phyloP scores from a whole-genome alignment of 371 early-diverging fungal species.

The Mucor sp. region DNA sequence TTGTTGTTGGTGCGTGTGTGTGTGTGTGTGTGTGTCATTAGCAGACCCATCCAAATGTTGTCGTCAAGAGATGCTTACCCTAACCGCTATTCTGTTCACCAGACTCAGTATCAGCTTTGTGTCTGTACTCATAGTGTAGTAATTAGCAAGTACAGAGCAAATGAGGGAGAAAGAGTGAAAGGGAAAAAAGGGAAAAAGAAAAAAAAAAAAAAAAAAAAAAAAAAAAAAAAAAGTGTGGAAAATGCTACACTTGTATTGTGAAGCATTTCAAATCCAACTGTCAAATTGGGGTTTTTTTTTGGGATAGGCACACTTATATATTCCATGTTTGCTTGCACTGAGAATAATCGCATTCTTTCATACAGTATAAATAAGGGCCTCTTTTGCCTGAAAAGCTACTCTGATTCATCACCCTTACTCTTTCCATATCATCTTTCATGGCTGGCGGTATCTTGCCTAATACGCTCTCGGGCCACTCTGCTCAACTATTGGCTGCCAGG shows the following conservation, averaged over 20 bases:
- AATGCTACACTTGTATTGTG: background rate
- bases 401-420: background rate
- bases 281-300: slow-evolving; percentile 1
- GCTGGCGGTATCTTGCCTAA: background rate
- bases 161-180: no score
- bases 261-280: slow-evolving; percentile 16
- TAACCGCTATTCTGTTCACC: slow-evolving; percentile 35
- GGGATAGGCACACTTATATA: background rate
- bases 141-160: background rate
- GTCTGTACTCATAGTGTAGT: slow-evolving; percentile 24
- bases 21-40: background rate
- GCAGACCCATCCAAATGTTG: background rate
- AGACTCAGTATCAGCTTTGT: slow-evolving; percentile 40
- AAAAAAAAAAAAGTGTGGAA: background rate
- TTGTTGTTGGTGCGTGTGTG: background rate
- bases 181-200: background rate
- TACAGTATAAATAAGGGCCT: background rate
- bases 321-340: slow-evolving; percentile 4
- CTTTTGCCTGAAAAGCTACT: background rate
- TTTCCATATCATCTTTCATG: background rate
- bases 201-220: background rate
- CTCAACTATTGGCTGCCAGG: slow-evolving; percentile 7
- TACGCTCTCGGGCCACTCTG: slow-evolving; percentile 10
- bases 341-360: background rate
- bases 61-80: slow-evolving; percentile 18